phyloP scores from a whole-genome alignment of 2,329 filamentous ascomycete species.

The Aspergillus pseudoterreus region DNA sequence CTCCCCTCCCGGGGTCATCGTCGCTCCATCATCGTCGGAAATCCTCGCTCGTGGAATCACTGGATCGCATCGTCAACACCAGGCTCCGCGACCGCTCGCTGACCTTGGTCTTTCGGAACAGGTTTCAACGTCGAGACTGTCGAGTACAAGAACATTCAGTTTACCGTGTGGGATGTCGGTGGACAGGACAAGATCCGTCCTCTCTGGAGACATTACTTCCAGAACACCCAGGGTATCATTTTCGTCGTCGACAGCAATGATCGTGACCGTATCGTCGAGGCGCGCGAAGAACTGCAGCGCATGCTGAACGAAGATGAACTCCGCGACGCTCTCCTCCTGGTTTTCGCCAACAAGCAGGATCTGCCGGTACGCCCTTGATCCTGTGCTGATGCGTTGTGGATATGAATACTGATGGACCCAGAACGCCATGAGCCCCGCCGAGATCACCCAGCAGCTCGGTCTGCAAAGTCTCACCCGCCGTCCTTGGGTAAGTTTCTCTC shows the following conservation, averaged over 20 bases:
- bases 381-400: neutral
- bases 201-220: conserved; percentile 99
- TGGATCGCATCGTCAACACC: no score
- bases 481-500: conserved; percentile 78
- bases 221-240: conserved; percentile 99
- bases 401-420: conserved; percentile 41
- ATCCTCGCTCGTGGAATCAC: no score
- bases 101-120: conserved; percentile 31
- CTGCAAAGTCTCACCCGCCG: conserved; percentile 98
- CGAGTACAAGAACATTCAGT: conserved; percentile 99
- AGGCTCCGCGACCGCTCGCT: neutral
- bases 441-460: conserved; percentile 99
- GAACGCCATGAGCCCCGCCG: conserved; percentile 99
- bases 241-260: conserved; percentile 99
- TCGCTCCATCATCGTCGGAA: neutral
- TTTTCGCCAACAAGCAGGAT: conserved; percentile 99
- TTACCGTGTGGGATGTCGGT: conserved; percentile 99
- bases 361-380: conserved; percentile 65
- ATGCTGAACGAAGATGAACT: conserved; percentile 99
- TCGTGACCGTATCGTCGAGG: conserved; percentile 95
- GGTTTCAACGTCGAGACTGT: conserved; percentile 99
- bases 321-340: conserved; percentile 90
- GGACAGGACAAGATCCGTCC: conserved; percentile 99
- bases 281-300: conserved; percentile 90
- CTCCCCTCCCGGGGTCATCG: conserved; percentile 1